Evolutionary conservation across 2,329 filamentous ascomycete species (phyloP), one percentile per base, ranked within the genome.

Genomic region (Fusarium nanum): DNA sequence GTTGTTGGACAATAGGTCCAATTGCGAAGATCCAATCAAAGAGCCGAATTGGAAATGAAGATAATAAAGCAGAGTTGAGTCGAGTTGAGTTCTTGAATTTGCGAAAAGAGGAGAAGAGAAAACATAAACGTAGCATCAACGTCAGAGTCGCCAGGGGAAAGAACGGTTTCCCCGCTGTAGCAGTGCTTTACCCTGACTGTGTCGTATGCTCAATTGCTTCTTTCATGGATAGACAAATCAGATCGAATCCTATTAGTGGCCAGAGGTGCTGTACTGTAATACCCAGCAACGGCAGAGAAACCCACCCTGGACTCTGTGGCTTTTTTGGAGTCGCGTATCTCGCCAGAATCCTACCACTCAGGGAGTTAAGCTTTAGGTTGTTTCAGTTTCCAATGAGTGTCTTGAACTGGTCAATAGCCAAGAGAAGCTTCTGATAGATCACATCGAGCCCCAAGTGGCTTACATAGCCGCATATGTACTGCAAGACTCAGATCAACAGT

Each of bases 151-250:
- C 30, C 48, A 50, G 48, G 30, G 48, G 49, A 56, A 68, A 70
- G 54, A 57, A 53, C 28, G 28, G 59, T 41, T 70, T 68, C 68
- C 68, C 68, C 64, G 55, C 68, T 65, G 60, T 22, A 5, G 13
- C n/a, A 23, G 34, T 23, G 16, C 11, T 23, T 49, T 34, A 16
- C 30, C 30, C 48, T 40, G 22, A 48, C 34, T n/a, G 13, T 49
- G 50, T 53, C 50, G 37, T 45, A 55, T 68, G 60, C 54, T 56
- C 55, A 71, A 70, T 70, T 71, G 58, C 55, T 65, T 71, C 68
- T 68, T 56, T 49, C 48, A 64, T 45, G 18, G 34, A 12, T 37
- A 37, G 34, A 16, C 41, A 71, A 59, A 71, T 48, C 42, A 63
- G 32, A 63, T 52, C 41, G 52, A 30, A 47, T 60, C 23, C 23